A percentile compares a stretch with the other conserved stretches of the same genome.
Conservation (phyloP, 2,329 filamentous ascomycete species). For the Waltergamsia citrina region DNA sequence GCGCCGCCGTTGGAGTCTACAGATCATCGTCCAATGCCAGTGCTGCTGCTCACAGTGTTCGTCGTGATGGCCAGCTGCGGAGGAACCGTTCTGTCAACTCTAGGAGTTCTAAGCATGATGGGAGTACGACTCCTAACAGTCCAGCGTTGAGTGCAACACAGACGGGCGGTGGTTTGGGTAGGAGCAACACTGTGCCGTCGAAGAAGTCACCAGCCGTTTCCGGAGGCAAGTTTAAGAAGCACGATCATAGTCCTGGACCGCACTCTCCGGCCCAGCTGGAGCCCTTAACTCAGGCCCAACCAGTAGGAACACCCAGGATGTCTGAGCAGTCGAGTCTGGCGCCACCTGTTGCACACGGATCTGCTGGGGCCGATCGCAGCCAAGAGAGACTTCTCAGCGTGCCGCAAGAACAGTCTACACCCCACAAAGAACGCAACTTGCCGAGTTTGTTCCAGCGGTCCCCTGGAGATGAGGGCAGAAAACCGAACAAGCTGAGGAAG, state of each 20-base stretch:
- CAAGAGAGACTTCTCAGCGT: slow-evolving; percentile 37
- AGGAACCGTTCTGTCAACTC: slow-evolving; percentile 91
- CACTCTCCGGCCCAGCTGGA: slow-evolving; percentile 24
- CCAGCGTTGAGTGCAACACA: slow-evolving; percentile 45
- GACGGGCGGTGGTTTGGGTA: slow-evolving; percentile 42
- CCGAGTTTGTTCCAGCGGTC: slow-evolving; percentile 64
- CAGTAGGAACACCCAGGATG: slow-evolving; percentile 11
- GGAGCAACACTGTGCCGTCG: slow-evolving; percentile 88
- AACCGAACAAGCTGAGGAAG: slow-evolving; percentile 87
- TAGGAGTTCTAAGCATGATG: slow-evolving; percentile 70
- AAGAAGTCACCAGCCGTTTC: slow-evolving; percentile 72
- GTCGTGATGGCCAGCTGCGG: slow-evolving; percentile 69
- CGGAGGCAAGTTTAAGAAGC: slow-evolving; percentile 53
- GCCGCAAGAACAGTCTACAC: slow-evolving; percentile 35
- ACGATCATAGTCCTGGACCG: slow-evolving; percentile 15
- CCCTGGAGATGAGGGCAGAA: slow-evolving; percentile 48
- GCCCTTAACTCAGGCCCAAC: slow-evolving; percentile 23
- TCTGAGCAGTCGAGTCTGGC: slow-evolving; percentile 18
- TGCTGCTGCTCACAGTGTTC: slow-evolving; percentile 77
- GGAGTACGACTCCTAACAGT: slow-evolving; percentile 59
- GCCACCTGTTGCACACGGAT: slow-evolving; percentile 14
- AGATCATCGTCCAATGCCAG: slow-evolving; percentile 84
- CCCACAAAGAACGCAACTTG: slow-evolving; percentile 57
- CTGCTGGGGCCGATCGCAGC: slow-evolving; percentile 29
- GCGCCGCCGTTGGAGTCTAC: slow-evolving; percentile 39